Evolutionary conservation across 1,139 yeast species (phyloP), one percentile per base, ranked within the genome.

Genomic region (Nakaseomyces kungkrabaensis): DNA sequence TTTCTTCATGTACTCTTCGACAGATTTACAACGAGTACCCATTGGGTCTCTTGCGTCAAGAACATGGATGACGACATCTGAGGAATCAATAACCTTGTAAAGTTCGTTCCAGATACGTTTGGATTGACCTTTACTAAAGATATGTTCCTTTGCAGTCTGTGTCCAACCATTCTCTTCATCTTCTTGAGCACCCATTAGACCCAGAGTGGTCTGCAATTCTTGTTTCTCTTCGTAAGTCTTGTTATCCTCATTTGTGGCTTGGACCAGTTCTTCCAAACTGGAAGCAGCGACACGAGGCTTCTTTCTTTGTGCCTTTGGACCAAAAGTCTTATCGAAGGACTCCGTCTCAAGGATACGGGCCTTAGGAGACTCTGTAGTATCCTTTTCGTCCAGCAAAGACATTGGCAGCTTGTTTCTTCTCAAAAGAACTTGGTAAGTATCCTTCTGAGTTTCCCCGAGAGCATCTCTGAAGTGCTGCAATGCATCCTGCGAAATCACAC

Each of bases 51-150:
- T 83, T 4, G 98, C 97, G 71, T 92, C 98, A 54, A 92, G 73
- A 13, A 90, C 97, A 62, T 92, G 97, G 54, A 92, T 86, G 43
- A 92, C 95, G 49, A 92, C 97, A 72, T 92, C 98, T 0, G 97
- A 85, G 8, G 97, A 92, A 69, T 92, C 98, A 61, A 92, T 90
- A 50, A 92, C 97, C 67, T 92, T 92, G 71, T 92, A 92, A 54
- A 92, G 76, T 68, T 92, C 98, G 68, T 92, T 92, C 98, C 98
- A 92, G 61, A 92, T 92, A 73, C 98, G 85, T 71, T 92, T 92
- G 49, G 97, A 89, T 72, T 92, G 97, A 61, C 98, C 98, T 68
- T 92, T 92, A 65, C 84, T 83, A 75, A 92, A 92, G 69, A 92
- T 89, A 53, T 94, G 92, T 69, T 92, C 98, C 66, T 88, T 88